Base-by-base conservation (phyloP, 1,284 basidiomycete species). In the Papiliotrema flavescens region DNA sequence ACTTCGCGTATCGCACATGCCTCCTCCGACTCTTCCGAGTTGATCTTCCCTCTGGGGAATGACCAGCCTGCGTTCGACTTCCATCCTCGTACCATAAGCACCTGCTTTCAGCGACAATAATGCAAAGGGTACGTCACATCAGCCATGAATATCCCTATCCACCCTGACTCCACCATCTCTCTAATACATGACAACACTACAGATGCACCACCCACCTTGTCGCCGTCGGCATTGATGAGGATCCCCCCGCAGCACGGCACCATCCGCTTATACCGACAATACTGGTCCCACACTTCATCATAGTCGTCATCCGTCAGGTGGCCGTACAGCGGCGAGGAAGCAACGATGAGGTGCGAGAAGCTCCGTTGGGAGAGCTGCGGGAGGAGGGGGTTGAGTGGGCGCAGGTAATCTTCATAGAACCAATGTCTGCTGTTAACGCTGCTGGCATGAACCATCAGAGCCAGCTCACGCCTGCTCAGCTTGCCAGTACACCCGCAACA, bases 231-330 rank as follows among this genome's bases (percentile, higher is more conserved):
- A 66, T 94, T 92, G 62, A 99, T 80, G 84, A 99, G 87, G 66
- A 98, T 97, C 19, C 90, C 93, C 51, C 96, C 96, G 67, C 96
- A 98, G n/a, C 98, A 95, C 13, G 96, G 96, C 2, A 99, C 96
- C 67, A 91, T 83, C 36, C 89, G 92, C 81, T 98, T 98, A 79
- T 99, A 98, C 64, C 56, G 87, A 82, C 87, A 95, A 56, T 73
- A 73, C 47, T 71, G 67, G 22, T 64, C 65, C 73, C 73, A 75
- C 0, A 70, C 64, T 14, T 56, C 83, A 64, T 76, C 74, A 55
- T 73, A 75, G 56, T 74, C 66, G 34, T 48, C 48, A 4, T 51
- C 50, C n/a, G 55, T 55, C 24, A 64, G 46, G 52, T 70, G 56
- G 43, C 58, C 53, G 57, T 67, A 73, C 39, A 69, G 60, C 11